Base-by-base conservation (phyloP, 75 land plant species). In the Pinus albicaulis region DNA sequence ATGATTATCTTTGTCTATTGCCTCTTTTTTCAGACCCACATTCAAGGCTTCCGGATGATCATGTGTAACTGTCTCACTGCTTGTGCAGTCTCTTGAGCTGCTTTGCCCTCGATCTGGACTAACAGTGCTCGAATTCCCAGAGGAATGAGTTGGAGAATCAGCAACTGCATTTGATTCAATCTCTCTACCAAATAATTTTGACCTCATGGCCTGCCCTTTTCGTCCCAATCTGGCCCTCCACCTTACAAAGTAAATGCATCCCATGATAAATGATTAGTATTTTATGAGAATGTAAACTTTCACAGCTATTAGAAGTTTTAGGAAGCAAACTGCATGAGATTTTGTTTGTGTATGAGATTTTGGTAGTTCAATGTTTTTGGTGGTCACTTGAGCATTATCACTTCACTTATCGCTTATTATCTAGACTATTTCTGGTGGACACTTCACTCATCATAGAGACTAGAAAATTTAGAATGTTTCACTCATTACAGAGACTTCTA, bases 121-220 rank as follows among this genome's bases (percentile, higher is more conserved):
- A 38, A 5, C 20, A 38, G 14, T 68, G 48, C 23, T 68, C 20
- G 36, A 16, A 64, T 64, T 8, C 19, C 68, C 68, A 64, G 5
- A 24, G 34, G 22, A 8, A 20, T 41, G 53, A 68, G 48, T 5
- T 28, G 16, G 34, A 64, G 41, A 38, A 41, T 38, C 41, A 19
- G 34, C 71, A n/a, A 68, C 11, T 19, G 12, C n/a, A 22, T 13
- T 19, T 8, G 22, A 68, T 68, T 68, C 53, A 68, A n/a, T 41
- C n/a, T n/a, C 41, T 52, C 10, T 68, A 41, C 71, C 53, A 38
- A 68, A 38, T 28, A 68, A 22, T 44, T 38, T 41, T 12, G 71
- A 68, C 41, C 71, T 68, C 23, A 68, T 38, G 11, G 71, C 13
- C n/a, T 68, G 71, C 71, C 71, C 71, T 41, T 44, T 68, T 68